These are phyloP conservation scores for Hibiscus mutabilis DNA, from an alignment of 345 rosid genomes.

Conservation along the genomic window DNA sequence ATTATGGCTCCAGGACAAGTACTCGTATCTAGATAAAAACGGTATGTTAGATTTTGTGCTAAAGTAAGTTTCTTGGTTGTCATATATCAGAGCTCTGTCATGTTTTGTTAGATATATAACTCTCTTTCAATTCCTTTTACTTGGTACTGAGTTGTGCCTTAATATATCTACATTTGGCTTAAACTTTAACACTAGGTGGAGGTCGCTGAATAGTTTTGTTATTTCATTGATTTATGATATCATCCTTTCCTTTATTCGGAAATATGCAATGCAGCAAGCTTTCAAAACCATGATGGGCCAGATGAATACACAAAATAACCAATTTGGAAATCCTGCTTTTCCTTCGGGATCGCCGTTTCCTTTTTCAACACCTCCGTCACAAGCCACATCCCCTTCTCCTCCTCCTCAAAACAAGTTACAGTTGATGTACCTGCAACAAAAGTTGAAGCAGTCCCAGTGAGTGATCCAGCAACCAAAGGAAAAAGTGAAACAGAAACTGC, in stretches of 20 bases:
- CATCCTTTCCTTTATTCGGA: slow-evolving; percentile 32
- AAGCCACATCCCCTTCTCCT: slow-evolving; percentile 34
- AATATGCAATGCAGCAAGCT: slow-evolving; percentile 94
- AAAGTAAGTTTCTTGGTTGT: neutral
- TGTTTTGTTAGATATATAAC: neutral
- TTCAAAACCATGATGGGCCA: slow-evolving; percentile 77
- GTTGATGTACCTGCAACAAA: slow-evolving; percentile 67
- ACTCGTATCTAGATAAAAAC: too few species aligned
- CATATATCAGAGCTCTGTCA: too few species aligned
- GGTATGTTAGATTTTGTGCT: neutral
- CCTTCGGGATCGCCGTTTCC: slow-evolving; percentile 60
- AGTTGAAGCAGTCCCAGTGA: slow-evolving; percentile 46
- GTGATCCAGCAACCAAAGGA: slow-evolving; percentile 30
- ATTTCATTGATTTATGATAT: neutral
- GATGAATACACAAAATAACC: slow-evolving; percentile 68
- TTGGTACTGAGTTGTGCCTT: neutral
- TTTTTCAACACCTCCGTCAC: slow-evolving; percentile 42
- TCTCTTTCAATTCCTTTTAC: neutral
- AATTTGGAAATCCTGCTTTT: slow-evolving; percentile 46
- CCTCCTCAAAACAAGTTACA: slow-evolving; percentile 46
- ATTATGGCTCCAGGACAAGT: neutral
- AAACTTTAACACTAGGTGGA: neutral
- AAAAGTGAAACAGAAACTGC: slow-evolving; percentile 34
- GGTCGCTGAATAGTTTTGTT: neutral
- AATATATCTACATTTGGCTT: neutral